These are phyloP conservation scores for Tieghemostelium lacteum DNA, from an alignment of 78 protist species.

Conservation along the genomic window DNA sequence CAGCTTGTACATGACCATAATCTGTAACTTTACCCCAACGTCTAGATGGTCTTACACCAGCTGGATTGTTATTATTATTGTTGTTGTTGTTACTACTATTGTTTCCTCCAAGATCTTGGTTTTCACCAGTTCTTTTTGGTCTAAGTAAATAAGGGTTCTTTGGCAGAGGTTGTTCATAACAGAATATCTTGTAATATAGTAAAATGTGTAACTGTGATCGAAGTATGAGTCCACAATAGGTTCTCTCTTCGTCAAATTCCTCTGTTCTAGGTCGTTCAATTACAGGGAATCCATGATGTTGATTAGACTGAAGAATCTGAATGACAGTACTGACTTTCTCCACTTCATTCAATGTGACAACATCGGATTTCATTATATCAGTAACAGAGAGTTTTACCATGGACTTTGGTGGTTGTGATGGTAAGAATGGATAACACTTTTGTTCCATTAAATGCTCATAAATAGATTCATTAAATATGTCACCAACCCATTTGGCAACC, in stretches of 20 bases:
- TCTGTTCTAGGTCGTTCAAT: conserved; percentile 16
- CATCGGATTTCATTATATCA: conserved; percentile 76
- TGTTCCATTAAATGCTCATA: conserved; percentile 86
- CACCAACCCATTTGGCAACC: conserved; percentile 90
- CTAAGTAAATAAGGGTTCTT: conserved; percentile 16
- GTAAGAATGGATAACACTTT: conserved; percentile 89
- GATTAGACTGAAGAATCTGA: conserved; percentile 40
- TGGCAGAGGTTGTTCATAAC: conserved; percentile 52
- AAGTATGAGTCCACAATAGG: conserved; percentile 56
- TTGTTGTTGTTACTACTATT: no score
- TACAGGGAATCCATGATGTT: conserved; percentile 74
- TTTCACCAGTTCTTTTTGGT: not conserved
- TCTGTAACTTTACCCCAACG: conserved; percentile 62
- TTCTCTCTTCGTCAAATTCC: conserved; percentile 37
- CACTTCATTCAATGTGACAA: conserved; percentile 71
- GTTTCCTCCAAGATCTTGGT: no score
- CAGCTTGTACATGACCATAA: conserved; percentile 59
- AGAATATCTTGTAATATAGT: conserved; percentile 44
- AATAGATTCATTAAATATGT: conserved; percentile 76
- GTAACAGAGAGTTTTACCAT: conserved; percentile 58
- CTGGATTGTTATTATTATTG: not conserved
- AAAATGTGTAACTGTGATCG: conserved; percentile 36
- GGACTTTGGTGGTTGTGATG: conserved; percentile 79
- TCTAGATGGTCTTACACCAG: conserved; percentile 2
- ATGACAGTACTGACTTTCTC: conserved; percentile 32